These are phyloP conservation scores for Carex kokanica DNA, from an alignment of 176 grass and related monocot species.

Conservation along the genomic window DNA sequence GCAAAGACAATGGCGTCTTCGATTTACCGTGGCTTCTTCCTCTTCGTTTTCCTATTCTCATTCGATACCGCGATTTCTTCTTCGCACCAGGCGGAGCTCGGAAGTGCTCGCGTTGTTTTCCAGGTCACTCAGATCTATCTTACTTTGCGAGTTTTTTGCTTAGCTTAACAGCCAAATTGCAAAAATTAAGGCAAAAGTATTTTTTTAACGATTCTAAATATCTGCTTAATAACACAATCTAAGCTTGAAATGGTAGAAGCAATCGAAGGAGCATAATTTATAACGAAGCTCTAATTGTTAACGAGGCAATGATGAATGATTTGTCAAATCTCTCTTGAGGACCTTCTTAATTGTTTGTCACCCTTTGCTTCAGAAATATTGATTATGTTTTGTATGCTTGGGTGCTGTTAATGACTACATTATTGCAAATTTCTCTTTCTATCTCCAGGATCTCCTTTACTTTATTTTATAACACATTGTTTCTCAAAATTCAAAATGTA, in stretches of 20 bases:
- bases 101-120: conserved; percentile 86
- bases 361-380: neutral
- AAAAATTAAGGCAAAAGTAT: neutral
- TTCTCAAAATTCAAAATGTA: conserved; percentile 16
- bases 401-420: neutral
- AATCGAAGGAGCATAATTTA: neutral
- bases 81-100: conserved; percentile 55
- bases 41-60: conserved; percentile 23
- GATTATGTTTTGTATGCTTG: neutral
- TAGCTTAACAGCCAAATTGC: neutral
- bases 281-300: neutral
- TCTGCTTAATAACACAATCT: neutral
- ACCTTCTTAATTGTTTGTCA: neutral
- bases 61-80: conserved; percentile 32
- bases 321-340: neutral
- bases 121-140: conserved; percentile 46
- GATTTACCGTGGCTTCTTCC: conserved; percentile 19
- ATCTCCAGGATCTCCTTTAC: neutral
- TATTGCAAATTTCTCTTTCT: neutral
- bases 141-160: neutral
- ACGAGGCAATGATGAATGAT: neutral
- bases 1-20: conserved; percentile 4
- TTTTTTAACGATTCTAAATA: neutral
- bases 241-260: neutral
- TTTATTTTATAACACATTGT: neutral